Percentiles rank a stretch among this genome's conserved stretches.
Evolutionary conservation across 2,329 filamentous ascomycete species (phyloP).

Genomic region (Exophiala aquamarina): DNA sequence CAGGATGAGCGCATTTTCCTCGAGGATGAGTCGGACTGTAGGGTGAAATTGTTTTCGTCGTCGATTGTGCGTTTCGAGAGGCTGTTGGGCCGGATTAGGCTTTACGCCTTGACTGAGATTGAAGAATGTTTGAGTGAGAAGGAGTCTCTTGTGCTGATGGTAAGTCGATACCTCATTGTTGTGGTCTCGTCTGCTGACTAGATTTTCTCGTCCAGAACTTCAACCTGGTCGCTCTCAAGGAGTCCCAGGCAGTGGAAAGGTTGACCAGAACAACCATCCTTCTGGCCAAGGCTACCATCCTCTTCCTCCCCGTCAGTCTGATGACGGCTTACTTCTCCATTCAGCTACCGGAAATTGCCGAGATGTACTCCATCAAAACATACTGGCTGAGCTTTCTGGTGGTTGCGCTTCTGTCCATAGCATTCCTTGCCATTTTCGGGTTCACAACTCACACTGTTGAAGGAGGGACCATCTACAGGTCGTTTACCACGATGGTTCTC

Average conservation of each 20-base stretch:
- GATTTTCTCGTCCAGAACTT: conserved; percentile 67
- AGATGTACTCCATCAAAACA: conserved; percentile 58
- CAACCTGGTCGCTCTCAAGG: conserved; percentile 73
- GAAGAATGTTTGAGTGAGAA: conserved; percentile 68
- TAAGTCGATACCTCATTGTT: conserved; percentile 35
- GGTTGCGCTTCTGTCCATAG: conserved; percentile 60
- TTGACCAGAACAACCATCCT: conserved; percentile 71
- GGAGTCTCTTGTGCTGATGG: conserved; percentile 67
- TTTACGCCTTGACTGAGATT: conserved; percentile 64
- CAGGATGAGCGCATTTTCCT: conserved; percentile 5
- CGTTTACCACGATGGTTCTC: conserved; percentile 16
- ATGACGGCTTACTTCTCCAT: conserved; percentile 75
- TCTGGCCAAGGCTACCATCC: conserved; percentile 71
- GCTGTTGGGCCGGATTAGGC: conserved; percentile 59
- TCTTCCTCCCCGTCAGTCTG: conserved; percentile 73
- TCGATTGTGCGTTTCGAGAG: conserved; percentile 61
- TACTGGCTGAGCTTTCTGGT: conserved; percentile 71
- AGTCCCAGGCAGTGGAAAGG: conserved; percentile 69
- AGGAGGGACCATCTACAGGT: conserved; percentile 50
- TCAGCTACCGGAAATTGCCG: conserved; percentile 58
- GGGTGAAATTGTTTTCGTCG: conserved; percentile 44
- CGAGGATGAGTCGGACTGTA: conserved; percentile 10
- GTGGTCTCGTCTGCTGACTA: conserved; percentile 15
- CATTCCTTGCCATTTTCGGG: conserved; percentile 59
- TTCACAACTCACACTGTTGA: conserved; percentile 59